Base-by-base conservation (phyloP, 139 green algal genomes). In the Micromonas commoda region DNA sequence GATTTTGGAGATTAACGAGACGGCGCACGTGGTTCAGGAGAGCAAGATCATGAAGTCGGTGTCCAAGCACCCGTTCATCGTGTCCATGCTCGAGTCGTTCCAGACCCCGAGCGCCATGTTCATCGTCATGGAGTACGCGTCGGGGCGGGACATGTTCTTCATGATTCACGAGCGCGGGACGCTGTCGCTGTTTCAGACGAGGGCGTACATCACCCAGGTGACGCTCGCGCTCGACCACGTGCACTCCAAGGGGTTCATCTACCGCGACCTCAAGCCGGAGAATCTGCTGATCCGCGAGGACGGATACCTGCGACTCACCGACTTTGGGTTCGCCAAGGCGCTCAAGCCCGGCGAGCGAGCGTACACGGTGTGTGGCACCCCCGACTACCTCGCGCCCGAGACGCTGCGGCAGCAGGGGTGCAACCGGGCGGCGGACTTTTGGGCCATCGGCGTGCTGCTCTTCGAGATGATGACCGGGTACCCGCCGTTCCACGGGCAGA, bases 191-290 rank as follows among this genome's bases (percentile, higher is more conserved):
- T 63, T 34, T 3, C 72, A 78, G 53, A 63, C 33, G 6, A 75
- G 61, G 34, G 54, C 53, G 29, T 78, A 78, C 72, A 29, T 37
- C 3, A 26, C 51, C 3, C 54, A 78, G 38, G 57, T 69, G 20
- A 13, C 69, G 29, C 29, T 78, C 24, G 72, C 45, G 26, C 72
- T 78, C 4, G 72, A 70, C 21, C 53, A 39, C 51, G 53, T 78
- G 1, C 72, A 78, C 51, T 23, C 68, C 5, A 34, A 33, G 21
- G 54, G 57, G 6, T 78, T 63, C 72, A 29, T 78, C 2, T 78
- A 81, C 68, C 76, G 76, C 52, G 76, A 85, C 76, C 60, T 85
- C 3, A 85, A 85, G 78, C 81, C 81, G 2, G 81, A 85, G 64
- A 84, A 84, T 61, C 54, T 84, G 38, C 65, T 84, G 24, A 45